These are phyloP conservation scores for Agrostemma githago DNA, from an alignment of 148 eudicot genomes.

Conservation along the genomic window DNA sequence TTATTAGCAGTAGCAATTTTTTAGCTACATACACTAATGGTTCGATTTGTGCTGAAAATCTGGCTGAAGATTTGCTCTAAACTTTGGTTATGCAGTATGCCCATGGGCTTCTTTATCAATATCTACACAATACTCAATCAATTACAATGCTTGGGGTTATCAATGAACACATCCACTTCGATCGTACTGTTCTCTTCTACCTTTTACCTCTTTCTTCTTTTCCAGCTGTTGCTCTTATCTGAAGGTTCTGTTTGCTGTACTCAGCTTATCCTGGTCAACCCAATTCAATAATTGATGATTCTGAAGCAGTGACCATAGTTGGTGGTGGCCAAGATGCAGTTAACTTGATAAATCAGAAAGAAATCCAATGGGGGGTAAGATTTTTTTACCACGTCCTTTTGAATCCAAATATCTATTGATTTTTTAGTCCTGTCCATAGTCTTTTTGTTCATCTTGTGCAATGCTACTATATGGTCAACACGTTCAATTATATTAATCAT, in stretches of 20 bases:
- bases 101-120: constrained; percentile 82
- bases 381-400: not conserved
- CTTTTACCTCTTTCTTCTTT: not conserved
- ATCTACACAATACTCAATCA: constrained; percentile 72
- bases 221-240: constrained; percentile 12
- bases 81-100: constrained; percentile 54
- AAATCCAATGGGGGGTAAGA: constrained; percentile 98
- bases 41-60: not conserved
- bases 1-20: not conserved
- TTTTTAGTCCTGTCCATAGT: constrained; percentile 1
- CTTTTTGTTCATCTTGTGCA: constrained; percentile 2
- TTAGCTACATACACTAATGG: not conserved
- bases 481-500: not conserved
- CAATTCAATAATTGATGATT: constrained; percentile 71
- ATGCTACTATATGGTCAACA: not conserved
- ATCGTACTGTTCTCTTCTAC: constrained; percentile 41
- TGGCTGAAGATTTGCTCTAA: constrained; percentile 18
- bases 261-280: constrained; percentile 94
- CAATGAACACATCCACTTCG: constrained; percentile 92
- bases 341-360: constrained; percentile 85
- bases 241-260: not conserved
- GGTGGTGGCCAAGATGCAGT: constrained; percentile 92
- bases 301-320: constrained; percentile 78
- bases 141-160: constrained; percentile 89
- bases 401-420: not conserved